Conservation (phyloP, 2,329 filamentous ascomycete species). For the Xylariaceae sp. region DNA sequence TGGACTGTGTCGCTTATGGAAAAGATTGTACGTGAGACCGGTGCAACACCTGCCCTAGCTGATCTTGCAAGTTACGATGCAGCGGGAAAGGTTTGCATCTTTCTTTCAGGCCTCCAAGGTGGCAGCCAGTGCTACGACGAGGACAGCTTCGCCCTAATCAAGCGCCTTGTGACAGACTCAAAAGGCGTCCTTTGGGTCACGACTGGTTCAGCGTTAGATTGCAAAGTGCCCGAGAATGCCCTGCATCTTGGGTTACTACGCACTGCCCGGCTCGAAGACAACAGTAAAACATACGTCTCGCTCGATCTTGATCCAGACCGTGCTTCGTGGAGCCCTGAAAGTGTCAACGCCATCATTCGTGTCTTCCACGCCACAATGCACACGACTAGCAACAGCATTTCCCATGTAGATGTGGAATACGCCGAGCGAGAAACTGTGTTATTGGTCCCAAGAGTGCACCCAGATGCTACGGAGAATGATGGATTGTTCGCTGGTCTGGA, state of each 20-base stretch:
- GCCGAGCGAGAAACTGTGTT: constrained; percentile 19
- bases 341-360: constrained; percentile 7
- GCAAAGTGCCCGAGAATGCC: constrained; percentile 23
- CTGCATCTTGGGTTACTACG: constrained; percentile 35
- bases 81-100: constrained; percentile 5
- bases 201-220: constrained; percentile 21
- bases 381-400: background rate
- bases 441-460: constrained; percentile 10
- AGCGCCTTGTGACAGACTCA: constrained; percentile 13
- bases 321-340: constrained; percentile 3
- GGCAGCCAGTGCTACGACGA: constrained; percentile 4
- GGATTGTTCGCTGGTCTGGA: background rate
- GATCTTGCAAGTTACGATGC: background rate
- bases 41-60: background rate
- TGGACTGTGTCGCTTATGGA: constrained; percentile 11
- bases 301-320: constrained; percentile 35
- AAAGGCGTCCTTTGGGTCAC: constrained; percentile 26
- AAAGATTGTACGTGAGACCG: constrained; percentile 2
- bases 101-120: constrained; percentile 12
- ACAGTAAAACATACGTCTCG: constrained; percentile 27
- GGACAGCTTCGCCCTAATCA: constrained; percentile 4
- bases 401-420: constrained; percentile 21
- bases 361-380: constrained; percentile 13
- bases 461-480: constrained; percentile 6
- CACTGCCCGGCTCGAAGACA: constrained; percentile 32